Base-by-base conservation (phyloP, 1,284 basidiomycete genomes). In the Porodaedalea pini region DNA sequence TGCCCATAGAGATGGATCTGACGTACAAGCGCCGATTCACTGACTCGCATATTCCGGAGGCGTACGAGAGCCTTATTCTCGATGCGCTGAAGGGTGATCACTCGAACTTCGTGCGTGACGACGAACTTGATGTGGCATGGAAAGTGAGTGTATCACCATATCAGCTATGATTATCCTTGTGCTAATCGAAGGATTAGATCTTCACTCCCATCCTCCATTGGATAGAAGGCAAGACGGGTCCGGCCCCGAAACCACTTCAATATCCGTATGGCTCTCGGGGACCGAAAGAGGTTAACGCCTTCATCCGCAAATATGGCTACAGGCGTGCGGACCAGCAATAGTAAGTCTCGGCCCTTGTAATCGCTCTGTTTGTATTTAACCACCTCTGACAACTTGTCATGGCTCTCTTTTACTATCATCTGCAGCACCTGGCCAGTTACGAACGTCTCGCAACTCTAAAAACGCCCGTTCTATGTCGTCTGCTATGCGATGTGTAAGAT, bases 1-100 rank as follows among this genome's bases (percentile, higher is more conserved):
- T 98, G 58, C 93, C 94, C 37, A 92, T 89, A 48, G 95, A 98
- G 75, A 94, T 98, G 88, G 94, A 98, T 75, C 74, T 98, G 66
- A 95, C 94, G 21, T 98, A 98, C 82, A 95, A 96, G 83, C 81
- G 89, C 61, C 86, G 95, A 51, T 98, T 97, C 78, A 77, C 82
- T 39, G 93, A 94, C 60, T 75, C 84, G 57, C 87, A 88, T 71
- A 94, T 97, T 61, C 94, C 94, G 23, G 93, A 95, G 76, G 94
- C 94, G 32, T 97, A 97, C 71, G 94, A 97, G 75, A 86, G 88
- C 17, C 83, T 96, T 56, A 93, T 96, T 67, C 79, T 94, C 61
- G 93, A 96, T 68, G 90, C 91, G 5, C 79, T 96, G 70, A 90
- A 87, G 66, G 91, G 91, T 17, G 90, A 92, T 67, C 90, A 92